Conservation (phyloP, 192 early-diverging fungal genomes). For the Pecoramyces ruminantium region DNA sequence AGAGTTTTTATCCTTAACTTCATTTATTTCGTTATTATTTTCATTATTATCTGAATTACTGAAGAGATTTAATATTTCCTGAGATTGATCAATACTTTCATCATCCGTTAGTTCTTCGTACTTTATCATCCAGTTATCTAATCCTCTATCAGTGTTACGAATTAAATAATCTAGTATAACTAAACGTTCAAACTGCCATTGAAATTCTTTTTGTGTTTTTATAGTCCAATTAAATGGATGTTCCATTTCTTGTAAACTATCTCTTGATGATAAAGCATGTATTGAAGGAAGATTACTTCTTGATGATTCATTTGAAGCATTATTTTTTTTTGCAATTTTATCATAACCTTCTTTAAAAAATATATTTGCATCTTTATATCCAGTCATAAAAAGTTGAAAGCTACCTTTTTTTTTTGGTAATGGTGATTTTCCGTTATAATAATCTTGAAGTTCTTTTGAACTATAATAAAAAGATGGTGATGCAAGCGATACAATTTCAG, state of each 20-base stretch:
- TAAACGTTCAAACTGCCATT: slow-evolving; percentile 57
- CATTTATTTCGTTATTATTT: neutral
- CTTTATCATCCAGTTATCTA: slow-evolving; percentile 78
- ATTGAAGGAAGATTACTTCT: neutral
- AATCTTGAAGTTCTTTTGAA: slow-evolving; percentile 22
- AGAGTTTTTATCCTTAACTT: neutral
- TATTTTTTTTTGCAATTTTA: slow-evolving; percentile 1
- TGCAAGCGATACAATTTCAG: slow-evolving; percentile 55
- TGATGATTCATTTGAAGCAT: slow-evolving; percentile 28
- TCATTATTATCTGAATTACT: neutral
- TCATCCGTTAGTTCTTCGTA: slow-evolving; percentile 21
- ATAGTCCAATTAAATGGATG: slow-evolving; percentile 24
- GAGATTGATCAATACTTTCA: slow-evolving; percentile 8
- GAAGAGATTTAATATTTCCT: neutral
- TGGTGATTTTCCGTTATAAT: slow-evolving; percentile 12
- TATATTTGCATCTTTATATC: slow-evolving; percentile 64
- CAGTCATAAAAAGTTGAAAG: slow-evolving; percentile 69
- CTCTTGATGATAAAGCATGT: slow-evolving; percentile 2
- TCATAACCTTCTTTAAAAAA: slow-evolving; percentile 58
- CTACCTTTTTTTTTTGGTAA: slow-evolving; percentile 64
- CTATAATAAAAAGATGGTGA: slow-evolving; percentile 67
- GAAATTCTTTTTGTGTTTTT: slow-evolving; percentile 22
- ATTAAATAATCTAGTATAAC: slow-evolving; percentile 79
- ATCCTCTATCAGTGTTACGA: slow-evolving; percentile 65
- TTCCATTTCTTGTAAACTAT: neutral